phyloP scores from a whole-genome alignment of 78 protist species.

The Speleostelium caveatum region DNA sequence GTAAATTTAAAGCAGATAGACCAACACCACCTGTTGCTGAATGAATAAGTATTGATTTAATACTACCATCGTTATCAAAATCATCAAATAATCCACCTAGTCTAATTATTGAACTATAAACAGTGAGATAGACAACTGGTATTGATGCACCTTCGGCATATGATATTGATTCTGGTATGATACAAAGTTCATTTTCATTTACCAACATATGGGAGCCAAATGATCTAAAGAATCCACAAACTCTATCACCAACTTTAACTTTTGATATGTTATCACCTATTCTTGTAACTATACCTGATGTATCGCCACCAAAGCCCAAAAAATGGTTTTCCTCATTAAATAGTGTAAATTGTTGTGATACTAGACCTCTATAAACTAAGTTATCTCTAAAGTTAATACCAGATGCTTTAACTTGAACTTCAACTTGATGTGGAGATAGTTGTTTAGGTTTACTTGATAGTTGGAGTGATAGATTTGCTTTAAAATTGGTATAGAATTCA shows the following conservation, averaged over 20 bases:
- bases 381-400: slow-evolving; percentile 32
- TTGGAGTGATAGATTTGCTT: not conserved
- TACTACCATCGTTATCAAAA: not conserved
- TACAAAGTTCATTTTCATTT: slow-evolving; percentile 6
- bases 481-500: not conserved
- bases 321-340: not conserved
- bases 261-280: not conserved
- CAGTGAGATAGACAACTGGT: slow-evolving; percentile 68
- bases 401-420: slow-evolving; percentile 9
- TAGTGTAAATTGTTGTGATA: not conserved
- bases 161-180: slow-evolving; percentile 1
- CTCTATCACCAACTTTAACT: slow-evolving; percentile 56
- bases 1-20: slow-evolving; percentile 85
- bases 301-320: slow-evolving; percentile 49
- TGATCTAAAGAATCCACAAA: too few relatives aligned
- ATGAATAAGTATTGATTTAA: slow-evolving; percentile 72
- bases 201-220: not conserved
- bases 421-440: not conserved
- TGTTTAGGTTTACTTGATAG: not conserved
- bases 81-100: slow-evolving; percentile 28
- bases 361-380: not conserved
- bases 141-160: slow-evolving; percentile 46
- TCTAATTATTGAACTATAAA: slow-evolving; percentile 20
- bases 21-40: slow-evolving; percentile 93
- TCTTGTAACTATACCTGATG: slow-evolving; percentile 47